Percentiles rank a stretch among this genome's conserved stretches.
Conservation (phyloP, 352 stramenopile genomes). For the Globisporangium sylvaticum region DNA sequence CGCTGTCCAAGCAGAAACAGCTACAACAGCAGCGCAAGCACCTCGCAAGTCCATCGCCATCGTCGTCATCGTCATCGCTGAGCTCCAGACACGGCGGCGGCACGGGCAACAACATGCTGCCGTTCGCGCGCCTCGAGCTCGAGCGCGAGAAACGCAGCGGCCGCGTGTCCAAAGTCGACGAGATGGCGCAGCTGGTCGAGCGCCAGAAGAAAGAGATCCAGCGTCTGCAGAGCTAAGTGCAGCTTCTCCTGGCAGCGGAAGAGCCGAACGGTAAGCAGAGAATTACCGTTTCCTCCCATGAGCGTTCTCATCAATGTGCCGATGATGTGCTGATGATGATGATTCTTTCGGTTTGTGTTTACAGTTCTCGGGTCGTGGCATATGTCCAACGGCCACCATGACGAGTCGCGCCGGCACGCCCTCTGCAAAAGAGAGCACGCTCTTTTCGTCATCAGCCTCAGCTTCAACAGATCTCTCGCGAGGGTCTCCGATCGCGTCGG, state of each 20-base stretch:
- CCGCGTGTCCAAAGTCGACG: conserved; percentile 26
- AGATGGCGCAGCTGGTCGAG: conserved; percentile 42
- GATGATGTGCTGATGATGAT: background rate
- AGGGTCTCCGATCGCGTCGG: background rate
- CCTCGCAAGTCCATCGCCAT: background rate
- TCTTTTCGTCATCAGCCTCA: background rate
- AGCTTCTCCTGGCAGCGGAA: conserved; percentile 49
- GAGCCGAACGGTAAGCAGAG: conserved; percentile 7
- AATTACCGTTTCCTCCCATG: background rate
- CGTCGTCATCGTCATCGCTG: conserved; percentile 2
- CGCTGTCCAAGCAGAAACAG: conserved; percentile 35
- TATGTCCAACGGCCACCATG: background rate
- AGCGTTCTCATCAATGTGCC: background rate
- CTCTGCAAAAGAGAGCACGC: background rate
- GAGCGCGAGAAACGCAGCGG: conserved; percentile 27
- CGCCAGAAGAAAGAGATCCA: conserved; percentile 71
- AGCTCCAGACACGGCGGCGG: conserved; percentile 10
- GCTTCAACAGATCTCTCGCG: background rate
- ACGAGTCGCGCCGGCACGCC: background rate
- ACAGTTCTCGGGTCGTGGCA: background rate
- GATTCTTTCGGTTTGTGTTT: conserved; percentile 7
- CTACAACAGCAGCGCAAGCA: conserved; percentile 20
- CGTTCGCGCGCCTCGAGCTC: conserved; percentile 45
- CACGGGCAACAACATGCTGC: conserved; percentile 25
- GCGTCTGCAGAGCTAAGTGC: conserved; percentile 58